A percentile compares a stretch with the other conserved stretches of the same genome.
Evolutionary conservation across 768 basidiomycete species (phyloP).

Genomic region (Pleurotus pulmonarius): DNA sequence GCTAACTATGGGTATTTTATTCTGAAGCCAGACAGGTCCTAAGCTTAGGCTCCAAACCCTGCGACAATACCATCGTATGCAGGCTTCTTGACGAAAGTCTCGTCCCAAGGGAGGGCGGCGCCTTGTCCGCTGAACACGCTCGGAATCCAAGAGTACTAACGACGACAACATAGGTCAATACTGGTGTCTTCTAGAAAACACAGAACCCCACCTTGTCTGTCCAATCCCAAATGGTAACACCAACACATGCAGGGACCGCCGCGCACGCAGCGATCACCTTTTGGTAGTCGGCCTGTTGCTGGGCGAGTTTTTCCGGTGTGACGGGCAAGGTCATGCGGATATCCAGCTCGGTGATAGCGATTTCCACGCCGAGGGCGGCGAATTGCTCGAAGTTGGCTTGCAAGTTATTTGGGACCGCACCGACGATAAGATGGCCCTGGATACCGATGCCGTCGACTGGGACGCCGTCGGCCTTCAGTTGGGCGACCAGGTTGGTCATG

Average conservation of each 20-base stretch:
- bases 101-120: constrained; percentile 35
- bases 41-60: constrained; percentile 11
- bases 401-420: constrained; percentile 45
- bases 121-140: constrained; percentile 32
- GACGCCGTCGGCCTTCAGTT: constrained; percentile 39
- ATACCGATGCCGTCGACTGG: constrained; percentile 64
- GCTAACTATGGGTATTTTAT: no score
- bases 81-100: constrained; percentile 29
- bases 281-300: constrained; percentile 58
- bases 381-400: constrained; percentile 47
- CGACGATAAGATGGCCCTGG: constrained; percentile 59
- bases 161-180: neutral
- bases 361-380: constrained; percentile 58
- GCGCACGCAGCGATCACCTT: constrained; percentile 54
- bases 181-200: neutral
- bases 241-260: constrained; percentile 35
- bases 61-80: constrained; percentile 34
- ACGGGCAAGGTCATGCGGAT: constrained; percentile 56
- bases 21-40: no score
- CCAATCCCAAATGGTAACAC: constrained; percentile 44
- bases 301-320: constrained; percentile 41
- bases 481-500: constrained; percentile 48
- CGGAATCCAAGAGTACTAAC: constrained; percentile 37
- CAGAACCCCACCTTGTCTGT: constrained; percentile 32
- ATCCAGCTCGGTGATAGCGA: constrained; percentile 69